These are phyloP conservation scores for Trapa incisa DNA, from an alignment of 345 rosid genomes.

Conservation along the genomic window DNA sequence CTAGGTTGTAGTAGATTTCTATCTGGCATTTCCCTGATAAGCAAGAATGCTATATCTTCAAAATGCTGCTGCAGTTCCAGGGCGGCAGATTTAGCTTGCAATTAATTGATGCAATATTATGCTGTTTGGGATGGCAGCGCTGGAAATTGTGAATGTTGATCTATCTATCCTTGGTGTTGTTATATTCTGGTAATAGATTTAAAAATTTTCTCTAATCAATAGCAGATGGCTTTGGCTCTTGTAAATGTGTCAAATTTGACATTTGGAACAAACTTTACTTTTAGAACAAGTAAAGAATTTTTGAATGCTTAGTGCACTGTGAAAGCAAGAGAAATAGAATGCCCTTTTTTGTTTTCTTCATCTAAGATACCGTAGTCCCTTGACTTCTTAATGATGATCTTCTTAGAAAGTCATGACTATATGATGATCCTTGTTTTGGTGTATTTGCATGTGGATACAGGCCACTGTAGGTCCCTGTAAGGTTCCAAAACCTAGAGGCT, in stretches of 20 bases:
- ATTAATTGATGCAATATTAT: neutral
- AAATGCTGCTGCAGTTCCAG: neutral
- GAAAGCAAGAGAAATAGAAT: neutral
- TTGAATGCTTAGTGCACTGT: neutral
- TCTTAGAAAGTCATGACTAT: neutral
- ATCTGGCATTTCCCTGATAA: neutral
- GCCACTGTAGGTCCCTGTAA: constrained; percentile 90
- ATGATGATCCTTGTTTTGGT: neutral
- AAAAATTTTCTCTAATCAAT: neutral
- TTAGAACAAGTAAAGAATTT: neutral
- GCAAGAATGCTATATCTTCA: neutral
- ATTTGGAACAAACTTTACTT: neutral
- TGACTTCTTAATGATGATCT: no score
- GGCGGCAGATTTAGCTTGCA: neutral
- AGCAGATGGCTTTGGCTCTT: neutral
- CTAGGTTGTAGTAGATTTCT: neutral
- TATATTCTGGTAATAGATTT: neutral
- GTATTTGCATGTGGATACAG: constrained; percentile 34
- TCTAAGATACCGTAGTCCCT: no score
- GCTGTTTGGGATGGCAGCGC: constrained; percentile 16
- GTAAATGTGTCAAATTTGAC: neutral
- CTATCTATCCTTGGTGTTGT: constrained; percentile 4
- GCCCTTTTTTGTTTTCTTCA: neutral
- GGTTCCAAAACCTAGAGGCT: constrained; percentile 71
- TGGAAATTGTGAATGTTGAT: neutral